Evolutionary conservation across 768 basidiomycete species (phyloP).

Genomic region (Guyanaporus albipodus): DNA sequence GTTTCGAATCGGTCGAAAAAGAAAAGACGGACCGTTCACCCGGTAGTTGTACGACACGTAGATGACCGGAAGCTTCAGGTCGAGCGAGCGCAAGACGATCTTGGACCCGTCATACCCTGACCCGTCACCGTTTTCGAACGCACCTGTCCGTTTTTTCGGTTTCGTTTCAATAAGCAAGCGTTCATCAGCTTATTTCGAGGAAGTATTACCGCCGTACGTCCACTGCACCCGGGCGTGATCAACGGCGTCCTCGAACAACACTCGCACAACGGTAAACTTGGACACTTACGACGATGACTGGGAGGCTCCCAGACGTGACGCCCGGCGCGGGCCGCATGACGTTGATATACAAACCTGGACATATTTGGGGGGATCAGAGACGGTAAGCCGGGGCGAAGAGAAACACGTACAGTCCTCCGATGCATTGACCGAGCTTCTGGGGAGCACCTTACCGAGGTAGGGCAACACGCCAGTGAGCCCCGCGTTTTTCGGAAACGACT

Average conservation of each 20-base stretch:
- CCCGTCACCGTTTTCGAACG: conserved; percentile 4
- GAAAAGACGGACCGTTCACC: conserved; percentile 13
- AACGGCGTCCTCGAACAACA: background rate
- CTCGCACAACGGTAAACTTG: too few species aligned
- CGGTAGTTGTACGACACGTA: conserved; percentile 1
- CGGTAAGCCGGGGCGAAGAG: too few species aligned
- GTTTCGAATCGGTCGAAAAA: background rate
- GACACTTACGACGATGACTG: conserved; percentile 24
- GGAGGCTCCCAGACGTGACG: conserved; percentile 11
- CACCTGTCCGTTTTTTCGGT: conserved; percentile 5
- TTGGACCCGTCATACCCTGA: conserved; percentile 14
- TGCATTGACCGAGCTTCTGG: background rate
- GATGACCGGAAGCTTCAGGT: background rate
- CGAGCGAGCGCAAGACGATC: conserved; percentile 18
- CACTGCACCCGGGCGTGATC: background rate
- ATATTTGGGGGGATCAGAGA: background rate
- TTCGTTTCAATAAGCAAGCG: too few species aligned
- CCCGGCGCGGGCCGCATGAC: conserved; percentile 4
- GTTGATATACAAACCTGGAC: conserved; percentile 25
- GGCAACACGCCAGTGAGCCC: background rate
- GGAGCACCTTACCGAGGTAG: conserved; percentile 4
- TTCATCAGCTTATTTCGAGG: too few species aligned
- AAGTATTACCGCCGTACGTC: background rate
- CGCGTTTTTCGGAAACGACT: background rate
- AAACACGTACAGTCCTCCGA: conserved; percentile 18